phyloP scores from a whole-genome alignment of 768 basidiomycete species.

The Hirschioporus abietinus region DNA sequence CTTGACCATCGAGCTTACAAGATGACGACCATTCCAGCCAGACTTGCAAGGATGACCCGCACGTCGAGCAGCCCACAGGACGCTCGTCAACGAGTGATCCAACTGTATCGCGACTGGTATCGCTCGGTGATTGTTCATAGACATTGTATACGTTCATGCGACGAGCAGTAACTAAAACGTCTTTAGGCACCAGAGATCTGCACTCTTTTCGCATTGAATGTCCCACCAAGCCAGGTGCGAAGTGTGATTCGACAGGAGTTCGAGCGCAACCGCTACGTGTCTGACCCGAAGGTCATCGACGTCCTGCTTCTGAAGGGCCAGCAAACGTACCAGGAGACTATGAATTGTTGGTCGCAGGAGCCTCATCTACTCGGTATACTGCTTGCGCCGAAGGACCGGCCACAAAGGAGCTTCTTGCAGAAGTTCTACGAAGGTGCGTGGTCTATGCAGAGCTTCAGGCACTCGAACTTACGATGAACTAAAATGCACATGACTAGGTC shows the following conservation, averaged over 20 bases:
- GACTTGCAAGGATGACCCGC: conserved; percentile 69
- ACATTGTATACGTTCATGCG: background rate
- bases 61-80: conserved; percentile 53
- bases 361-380: conserved; percentile 76
- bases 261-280: conserved; percentile 78
- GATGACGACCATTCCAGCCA: conserved; percentile 85
- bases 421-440: conserved; percentile 78
- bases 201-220: conserved; percentile 72
- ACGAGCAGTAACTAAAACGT: conserved; percentile 5
- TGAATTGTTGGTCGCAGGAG: conserved; percentile 91
- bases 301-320: conserved; percentile 77
- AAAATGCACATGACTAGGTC: conserved; percentile 46
- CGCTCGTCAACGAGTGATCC: conserved; percentile 60
- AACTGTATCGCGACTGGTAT: conserved; percentile 92
- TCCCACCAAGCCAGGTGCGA: conserved; percentile 73
- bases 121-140: conserved; percentile 60
- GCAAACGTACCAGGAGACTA: conserved; percentile 89
- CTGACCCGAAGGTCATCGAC: conserved; percentile 80
- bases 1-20: background rate
- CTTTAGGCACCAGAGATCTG: conserved; percentile 87
- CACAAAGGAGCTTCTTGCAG: conserved; percentile 63
- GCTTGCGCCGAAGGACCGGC: conserved; percentile 44
- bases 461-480: conserved; percentile 9
- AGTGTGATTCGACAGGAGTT: conserved; percentile 81
- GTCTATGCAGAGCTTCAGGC: background rate